A percentile compares a stretch with the other conserved stretches of the same genome.
phyloP scores from a whole-genome alignment of 2,329 filamentous ascomycete genomes.

The Zalaria obscura region DNA sequence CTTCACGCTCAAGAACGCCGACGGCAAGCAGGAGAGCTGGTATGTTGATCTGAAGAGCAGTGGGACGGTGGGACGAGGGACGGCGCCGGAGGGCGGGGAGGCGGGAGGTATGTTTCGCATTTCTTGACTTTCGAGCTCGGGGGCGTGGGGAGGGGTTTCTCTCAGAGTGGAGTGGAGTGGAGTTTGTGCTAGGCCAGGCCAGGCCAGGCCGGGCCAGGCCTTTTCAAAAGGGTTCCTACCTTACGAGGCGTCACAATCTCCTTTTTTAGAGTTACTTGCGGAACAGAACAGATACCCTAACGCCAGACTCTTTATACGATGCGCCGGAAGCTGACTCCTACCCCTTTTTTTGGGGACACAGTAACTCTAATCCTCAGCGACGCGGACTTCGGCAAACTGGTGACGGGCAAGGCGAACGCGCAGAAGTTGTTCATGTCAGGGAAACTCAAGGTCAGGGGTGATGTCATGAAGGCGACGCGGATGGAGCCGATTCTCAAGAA shows the following conservation, averaged over 20 bases:
- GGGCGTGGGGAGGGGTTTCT: neutral
- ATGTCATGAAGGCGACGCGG: constrained; percentile 98
- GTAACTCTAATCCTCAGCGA: constrained; percentile 81
- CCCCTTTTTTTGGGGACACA: no score
- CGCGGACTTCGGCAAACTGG: constrained; percentile 70
- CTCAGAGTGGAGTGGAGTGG: no score
- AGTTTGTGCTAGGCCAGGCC: no score
- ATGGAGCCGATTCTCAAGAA: constrained; percentile 86
- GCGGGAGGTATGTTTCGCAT: constrained; percentile 52
- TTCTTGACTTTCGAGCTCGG: neutral
- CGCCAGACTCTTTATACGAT: no score
- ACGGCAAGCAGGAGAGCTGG: constrained; percentile 73
- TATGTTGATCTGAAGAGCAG: constrained; percentile 90
- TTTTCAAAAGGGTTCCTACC: no score
- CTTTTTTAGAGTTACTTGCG: neutral
- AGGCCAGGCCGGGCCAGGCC: no score
- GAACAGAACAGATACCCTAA: no score
- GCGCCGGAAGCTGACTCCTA: no score
- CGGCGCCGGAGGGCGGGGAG: constrained; percentile 55
- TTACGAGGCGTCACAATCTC: no score
- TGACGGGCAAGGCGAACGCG: constrained; percentile 79
- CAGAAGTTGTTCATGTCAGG: constrained; percentile 97
- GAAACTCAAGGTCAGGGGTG: constrained; percentile 95
- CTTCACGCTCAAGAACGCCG: constrained; percentile 82
- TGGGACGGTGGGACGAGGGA: constrained; percentile 66